Base-by-base conservation (phyloP, 371 early-diverging fungal species). In the Actinomortierella wolfii region DNA sequence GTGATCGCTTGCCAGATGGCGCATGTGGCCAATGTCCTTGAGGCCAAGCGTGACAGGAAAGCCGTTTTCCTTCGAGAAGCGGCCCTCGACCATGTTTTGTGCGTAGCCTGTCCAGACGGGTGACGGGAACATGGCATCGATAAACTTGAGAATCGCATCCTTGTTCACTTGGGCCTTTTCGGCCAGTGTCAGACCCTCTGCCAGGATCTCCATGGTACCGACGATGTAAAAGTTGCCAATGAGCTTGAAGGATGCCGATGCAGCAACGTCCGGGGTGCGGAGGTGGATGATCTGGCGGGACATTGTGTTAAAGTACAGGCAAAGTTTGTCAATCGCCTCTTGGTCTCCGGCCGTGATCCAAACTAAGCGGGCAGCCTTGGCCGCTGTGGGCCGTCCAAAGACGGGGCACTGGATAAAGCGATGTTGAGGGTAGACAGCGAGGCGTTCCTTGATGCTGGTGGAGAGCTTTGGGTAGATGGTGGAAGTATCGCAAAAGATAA, bases 121-220 rank as follows among this genome's bases (percentile, higher is more conserved):
- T 0, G 67, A 55, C 7, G 91, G 84, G 40, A 88, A 82, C 29
- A 90, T 57, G 6, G 59, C 56, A 48, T 85, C 77, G 13, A 91
- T 59, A 42, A 89, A 79, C 15, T 85, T 80, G 51, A 85, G 61
- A 8, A 88, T 77, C 20, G 84, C 80, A 11, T 83, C 79, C 50
- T 85, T 79, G 8, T 85, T 77, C 8, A 90, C 48, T 15, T 80
- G 82, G 6, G 77, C 51, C 21, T 82, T 82, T 54, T 88, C 88
- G 0, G 86, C 89, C n/a, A 92, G 73, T 0, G 87, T 87, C 68
- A 87, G 61, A 11, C 86, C 88, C 67, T 93, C 91, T 0, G 87
- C 86, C 18, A 91, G 57, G 49, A 86, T 51, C 61, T 90, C 89
- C 14, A 89, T 76, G 4, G 80, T 55, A 7, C 83, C 63, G 0